Conservation (phyloP, 208 protist genomes). For the Entamoeba histolytica region DNA sequence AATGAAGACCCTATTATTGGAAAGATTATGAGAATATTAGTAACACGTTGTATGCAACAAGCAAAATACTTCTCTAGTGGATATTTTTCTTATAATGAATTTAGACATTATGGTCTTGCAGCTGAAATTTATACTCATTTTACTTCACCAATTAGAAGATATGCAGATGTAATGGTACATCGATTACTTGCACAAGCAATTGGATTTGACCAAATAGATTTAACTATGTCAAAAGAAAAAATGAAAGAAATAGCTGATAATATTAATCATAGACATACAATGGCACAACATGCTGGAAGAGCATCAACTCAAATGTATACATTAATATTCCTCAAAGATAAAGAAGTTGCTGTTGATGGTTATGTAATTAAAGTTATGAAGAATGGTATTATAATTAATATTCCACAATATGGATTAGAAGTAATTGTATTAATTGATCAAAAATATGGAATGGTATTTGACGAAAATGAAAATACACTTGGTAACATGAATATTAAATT, state of each 20-base stretch:
- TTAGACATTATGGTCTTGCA: slow-evolving; percentile 59
- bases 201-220: neutral
- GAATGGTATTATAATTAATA: neutral
- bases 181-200: slow-evolving; percentile 42
- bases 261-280: neutral
- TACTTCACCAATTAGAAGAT: slow-evolving; percentile 66
- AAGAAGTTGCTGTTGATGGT: neutral
- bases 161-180: slow-evolving; percentile 62
- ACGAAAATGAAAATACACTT: neutral
- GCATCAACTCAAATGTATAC: neutral
- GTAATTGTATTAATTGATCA: neutral
- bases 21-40: slow-evolving; percentile 35
- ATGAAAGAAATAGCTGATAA: neutral
- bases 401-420: neutral
- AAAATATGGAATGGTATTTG: neutral
- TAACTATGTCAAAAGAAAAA: neutral
- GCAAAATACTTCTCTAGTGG: slow-evolving; percentile 31
- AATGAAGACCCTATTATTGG: slow-evolving; percentile 41
- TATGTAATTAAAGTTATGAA: neutral
- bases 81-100: slow-evolving; percentile 25
- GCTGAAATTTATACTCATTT: slow-evolving; percentile 68
- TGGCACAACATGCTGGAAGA: neutral
- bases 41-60: slow-evolving; percentile 50
- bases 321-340: neutral
- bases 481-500: neutral